phyloP scores from a whole-genome alignment of 495 filamentous ascomycete genomes.

The Sphaerosporella brunnea region DNA sequence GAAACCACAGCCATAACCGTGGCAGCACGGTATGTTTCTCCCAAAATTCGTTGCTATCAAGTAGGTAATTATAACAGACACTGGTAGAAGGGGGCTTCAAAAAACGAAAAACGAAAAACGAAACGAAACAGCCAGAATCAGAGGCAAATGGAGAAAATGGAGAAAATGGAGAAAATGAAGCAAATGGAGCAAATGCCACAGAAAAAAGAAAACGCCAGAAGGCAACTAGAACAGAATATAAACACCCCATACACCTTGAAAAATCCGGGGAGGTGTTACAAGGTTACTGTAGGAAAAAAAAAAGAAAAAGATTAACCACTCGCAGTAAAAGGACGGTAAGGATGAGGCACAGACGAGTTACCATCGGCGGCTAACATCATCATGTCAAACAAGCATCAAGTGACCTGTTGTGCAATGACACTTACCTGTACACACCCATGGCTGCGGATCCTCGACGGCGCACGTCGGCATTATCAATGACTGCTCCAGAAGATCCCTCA shows the following conservation, averaged over 20 bases:
- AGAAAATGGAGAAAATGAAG: background rate
- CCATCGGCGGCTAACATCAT: constrained; percentile 3
- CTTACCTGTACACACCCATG: constrained; percentile 5
- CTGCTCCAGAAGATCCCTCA: background rate
- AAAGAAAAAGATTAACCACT: background rate
- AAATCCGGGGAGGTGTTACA: background rate
- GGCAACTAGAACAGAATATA: too few species aligned
- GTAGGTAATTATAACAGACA: constrained; percentile 7
- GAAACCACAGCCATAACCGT: background rate
- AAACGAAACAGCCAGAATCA: background rate
- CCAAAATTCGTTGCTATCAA: background rate
- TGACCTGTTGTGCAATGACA: background rate
- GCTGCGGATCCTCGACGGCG: constrained; percentile 1
- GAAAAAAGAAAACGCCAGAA: constrained; percentile 1
- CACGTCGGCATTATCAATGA: constrained; percentile 1
- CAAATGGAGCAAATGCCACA: background rate
- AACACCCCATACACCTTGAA: constrained; percentile 2
- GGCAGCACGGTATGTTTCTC: too few species aligned
- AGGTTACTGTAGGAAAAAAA: background rate
- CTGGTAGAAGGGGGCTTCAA: background rate
- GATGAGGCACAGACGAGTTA: background rate
- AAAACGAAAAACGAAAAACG: background rate
- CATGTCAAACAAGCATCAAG: constrained; percentile 1
- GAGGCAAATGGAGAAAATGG: background rate
- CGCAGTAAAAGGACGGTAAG: background rate